Base-by-base conservation (phyloP, 75 land plant species). In the Picea sitchensis region DNA sequence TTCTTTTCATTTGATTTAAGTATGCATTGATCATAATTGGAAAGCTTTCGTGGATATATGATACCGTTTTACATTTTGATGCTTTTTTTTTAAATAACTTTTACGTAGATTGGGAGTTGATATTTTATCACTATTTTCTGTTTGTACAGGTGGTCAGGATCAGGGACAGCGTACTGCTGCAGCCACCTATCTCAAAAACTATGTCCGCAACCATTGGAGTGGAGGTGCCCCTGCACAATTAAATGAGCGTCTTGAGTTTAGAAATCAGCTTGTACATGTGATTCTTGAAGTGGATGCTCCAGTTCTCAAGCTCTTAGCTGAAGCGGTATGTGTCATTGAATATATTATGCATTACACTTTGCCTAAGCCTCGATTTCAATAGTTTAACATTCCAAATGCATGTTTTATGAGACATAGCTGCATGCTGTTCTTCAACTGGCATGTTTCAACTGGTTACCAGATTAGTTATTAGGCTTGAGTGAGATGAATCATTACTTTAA, bases 141-240 rank as follows among this genome's bases (percentile, higher is more conserved):
- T 9, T 18, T 4, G 59, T 67, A 20, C 85, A 89, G 93, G 87
- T 31, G 81, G 84, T 47, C 67, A 84, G 13, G 83, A 89, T 63
- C 87, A 82, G 73, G 98, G 93, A 76, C 82, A 78, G 76, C 78
- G 82, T 80, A 75, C 90, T 18, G 95, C 98, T 64, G 95, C 98
- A 18, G 95, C 98, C 11, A 85, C 95, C 3, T 95, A 91, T 61
- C 82, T 93, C 5, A 94, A 95, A 84, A 95, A 95, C 58, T 88
- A 86, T 57, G 76, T 85, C 20, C 73, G 84, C 64, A 76, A 65
- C 44, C 83, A 87, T 61, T 84, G 93, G 84, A 72, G 74, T 58
- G 74, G 76, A 9, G 79, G 81, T 4, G 82, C 72, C 57, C 31
- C 77, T 2, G 26, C 56, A 73, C 85, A 82, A 31, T 36, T 73